A percentile compares a stretch with the other conserved stretches of the same genome.
These are phyloP conservation scores for Backusella macrospora DNA, from an alignment of 192 early-diverging fungal genomes.

Conservation along the genomic window DNA sequence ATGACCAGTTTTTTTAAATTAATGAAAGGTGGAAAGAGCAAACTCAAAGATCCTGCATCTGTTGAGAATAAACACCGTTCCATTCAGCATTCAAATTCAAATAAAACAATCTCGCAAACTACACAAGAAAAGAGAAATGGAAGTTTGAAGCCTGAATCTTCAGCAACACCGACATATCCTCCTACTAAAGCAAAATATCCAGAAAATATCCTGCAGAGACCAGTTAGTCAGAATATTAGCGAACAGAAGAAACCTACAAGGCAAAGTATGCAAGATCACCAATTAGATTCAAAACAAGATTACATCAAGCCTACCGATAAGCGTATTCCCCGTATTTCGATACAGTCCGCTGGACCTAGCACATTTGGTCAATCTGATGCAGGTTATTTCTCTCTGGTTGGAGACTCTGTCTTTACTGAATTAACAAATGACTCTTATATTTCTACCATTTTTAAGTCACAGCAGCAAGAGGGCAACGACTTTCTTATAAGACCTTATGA, in stretches of 20 bases:
- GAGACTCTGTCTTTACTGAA: conserved; percentile 9
- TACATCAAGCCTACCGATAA: conserved; percentile 8
- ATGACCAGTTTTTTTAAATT: neutral
- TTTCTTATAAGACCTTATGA: conserved; percentile 6
- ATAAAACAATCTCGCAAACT: neutral
- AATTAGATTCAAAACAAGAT: conserved; percentile 5
- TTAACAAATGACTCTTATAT: conserved; percentile 8
- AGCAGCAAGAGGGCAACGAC: neutral
- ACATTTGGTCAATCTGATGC: conserved; percentile 1
- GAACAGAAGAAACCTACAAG: neutral
- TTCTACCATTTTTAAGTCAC: conserved; percentile 5
- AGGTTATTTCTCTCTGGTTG: conserved; percentile 5
- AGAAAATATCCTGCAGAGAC: neutral
- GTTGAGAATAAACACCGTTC: neutral
- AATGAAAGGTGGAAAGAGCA: conserved; percentile 13
- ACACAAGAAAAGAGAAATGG: neutral
- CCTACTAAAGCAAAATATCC: neutral
- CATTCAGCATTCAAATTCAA: neutral
- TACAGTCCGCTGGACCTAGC: conserved; percentile 12
- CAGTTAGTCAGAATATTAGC: neutral
- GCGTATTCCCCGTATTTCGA: neutral
- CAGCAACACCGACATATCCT: neutral
- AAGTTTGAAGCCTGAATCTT: neutral
- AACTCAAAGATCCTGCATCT: neutral
- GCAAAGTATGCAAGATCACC: neutral